Conservation (phyloP, 2,329 filamentous ascomycete species). For the Aspergillus sp. region DNA sequence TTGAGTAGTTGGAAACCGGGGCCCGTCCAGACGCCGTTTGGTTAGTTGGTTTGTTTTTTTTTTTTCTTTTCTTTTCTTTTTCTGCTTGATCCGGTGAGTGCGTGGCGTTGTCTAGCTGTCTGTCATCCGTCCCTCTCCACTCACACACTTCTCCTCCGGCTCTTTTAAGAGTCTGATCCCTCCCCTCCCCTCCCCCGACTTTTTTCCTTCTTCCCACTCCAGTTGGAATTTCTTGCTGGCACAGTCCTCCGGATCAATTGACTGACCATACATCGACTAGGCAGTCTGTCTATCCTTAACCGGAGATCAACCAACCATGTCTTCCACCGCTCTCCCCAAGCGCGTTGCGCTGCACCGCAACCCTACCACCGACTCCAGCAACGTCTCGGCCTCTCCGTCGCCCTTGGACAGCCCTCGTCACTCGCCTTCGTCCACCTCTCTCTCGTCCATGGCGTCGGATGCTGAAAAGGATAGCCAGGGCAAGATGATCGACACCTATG, state of each 20-base stretch:
- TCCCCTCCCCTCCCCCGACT: constrained; percentile 1
- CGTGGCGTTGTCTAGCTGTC: background rate
- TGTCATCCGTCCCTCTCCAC: constrained; percentile 1
- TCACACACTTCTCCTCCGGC: background rate
- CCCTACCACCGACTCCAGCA: constrained; percentile 49
- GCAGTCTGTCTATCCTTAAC: background rate
- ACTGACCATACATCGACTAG: background rate
- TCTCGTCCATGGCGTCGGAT: constrained; percentile 78
- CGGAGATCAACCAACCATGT: constrained; percentile 28
- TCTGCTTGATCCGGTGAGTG: background rate
- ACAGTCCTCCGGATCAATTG: background rate
- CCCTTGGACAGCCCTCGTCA: constrained; percentile 54
- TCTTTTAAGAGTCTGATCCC: background rate
- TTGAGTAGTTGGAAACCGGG: background rate
- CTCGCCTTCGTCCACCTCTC: constrained; percentile 77
- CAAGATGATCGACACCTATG: constrained; percentile 81
- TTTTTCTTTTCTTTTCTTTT: constrained; percentile 9
- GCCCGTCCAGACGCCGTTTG: background rate
- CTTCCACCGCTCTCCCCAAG: constrained; percentile 45
- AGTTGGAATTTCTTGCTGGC: background rate
- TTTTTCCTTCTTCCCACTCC: constrained; percentile 3
- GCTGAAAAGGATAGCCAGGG: constrained; percentile 42
- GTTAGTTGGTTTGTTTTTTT: constrained; percentile 6
- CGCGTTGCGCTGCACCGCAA: constrained; percentile 47
- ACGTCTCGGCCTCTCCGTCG: constrained; percentile 51